Evolutionary conservation across 2,329 filamentous ascomycete genomes (phyloP).

Genomic region (Phoma herbarum): DNA sequence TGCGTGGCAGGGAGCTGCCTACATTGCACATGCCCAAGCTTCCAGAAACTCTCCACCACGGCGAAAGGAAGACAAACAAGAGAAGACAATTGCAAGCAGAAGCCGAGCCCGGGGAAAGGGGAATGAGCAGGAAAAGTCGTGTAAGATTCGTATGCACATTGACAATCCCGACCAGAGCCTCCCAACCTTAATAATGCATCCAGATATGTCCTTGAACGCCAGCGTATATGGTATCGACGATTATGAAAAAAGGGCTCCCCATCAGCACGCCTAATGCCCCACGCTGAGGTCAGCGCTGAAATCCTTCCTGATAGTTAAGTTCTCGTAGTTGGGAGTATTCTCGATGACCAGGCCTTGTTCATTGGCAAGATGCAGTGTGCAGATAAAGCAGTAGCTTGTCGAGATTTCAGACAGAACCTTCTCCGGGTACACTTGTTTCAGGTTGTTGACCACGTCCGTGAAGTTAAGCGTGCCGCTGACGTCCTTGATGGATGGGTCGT

Average conservation of each 20-base stretch:
- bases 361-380: conserved; percentile 87
- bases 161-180: background rate
- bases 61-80: background rate
- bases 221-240: conserved; percentile 9
- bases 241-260: background rate
- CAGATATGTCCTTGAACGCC: conserved; percentile 4
- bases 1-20: background rate
- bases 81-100: background rate
- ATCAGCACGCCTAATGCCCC: conserved; percentile 15
- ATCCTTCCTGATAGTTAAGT: conserved; percentile 60
- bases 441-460: conserved; percentile 87
- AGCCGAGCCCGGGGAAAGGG: background rate
- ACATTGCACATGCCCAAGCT: background rate
- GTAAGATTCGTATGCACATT: conserved; percentile 9
- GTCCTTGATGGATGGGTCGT: conserved; percentile 51
- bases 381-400: conserved; percentile 93
- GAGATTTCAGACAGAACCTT: conserved; percentile 92
- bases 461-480: conserved; percentile 75
- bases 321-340: conserved; percentile 62
- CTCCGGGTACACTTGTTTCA: conserved; percentile 86
- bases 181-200: conserved; percentile 1
- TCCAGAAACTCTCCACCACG: background rate
- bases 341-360: conserved; percentile 87
- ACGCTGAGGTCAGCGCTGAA: conserved; percentile 53
- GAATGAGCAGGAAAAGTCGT: background rate